Conservation (phyloP, 192 early-diverging fungal genomes). For the Jimgerdemannia flammicorona region DNA sequence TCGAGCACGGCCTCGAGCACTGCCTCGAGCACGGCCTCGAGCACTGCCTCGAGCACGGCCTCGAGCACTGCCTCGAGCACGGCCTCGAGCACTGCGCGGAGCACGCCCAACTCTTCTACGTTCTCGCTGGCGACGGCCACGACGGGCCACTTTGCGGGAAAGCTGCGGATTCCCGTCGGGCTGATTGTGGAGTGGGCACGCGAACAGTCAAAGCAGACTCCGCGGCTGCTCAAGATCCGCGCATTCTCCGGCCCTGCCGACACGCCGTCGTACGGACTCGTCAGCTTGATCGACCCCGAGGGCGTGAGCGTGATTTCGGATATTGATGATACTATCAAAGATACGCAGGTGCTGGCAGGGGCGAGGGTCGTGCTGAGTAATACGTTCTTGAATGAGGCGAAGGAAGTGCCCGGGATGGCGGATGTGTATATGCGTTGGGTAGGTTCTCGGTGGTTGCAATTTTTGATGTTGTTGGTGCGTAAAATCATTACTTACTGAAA, state of each 20-base stretch:
- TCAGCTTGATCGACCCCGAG: conserved; percentile 56
- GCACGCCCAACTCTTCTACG: too few relatives aligned
- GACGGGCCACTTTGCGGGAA: conserved; percentile 35
- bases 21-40: background rate
- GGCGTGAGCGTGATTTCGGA: conserved; percentile 82
- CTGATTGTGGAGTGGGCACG: conserved; percentile 34
- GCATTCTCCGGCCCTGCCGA: conserved; percentile 10
- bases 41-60: background rate
- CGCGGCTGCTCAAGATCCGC: conserved; percentile 17
- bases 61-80: background rate
- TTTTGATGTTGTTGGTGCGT: conserved; percentile 3
- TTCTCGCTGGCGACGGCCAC: conserved; percentile 26
- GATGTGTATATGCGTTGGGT: conserved; percentile 45
- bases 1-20: background rate
- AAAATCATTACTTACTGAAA: background rate
- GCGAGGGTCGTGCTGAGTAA: conserved; percentile 56
- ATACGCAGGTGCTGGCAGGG: conserved; percentile 70
- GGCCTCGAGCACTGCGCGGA: background rate
- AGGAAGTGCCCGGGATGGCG: conserved; percentile 41
- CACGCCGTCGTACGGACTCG: conserved; percentile 29
- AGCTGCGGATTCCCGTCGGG: conserved; percentile 21
- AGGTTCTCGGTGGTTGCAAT: conserved; percentile 6
- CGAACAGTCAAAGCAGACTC: conserved; percentile 1
- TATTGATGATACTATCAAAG: conserved; percentile 93
- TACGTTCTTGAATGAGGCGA: conserved; percentile 56